These are phyloP conservation scores for Furcasterigmium furcatum DNA, from an alignment of 2,329 filamentous ascomycete genomes.

Conservation along the genomic window DNA sequence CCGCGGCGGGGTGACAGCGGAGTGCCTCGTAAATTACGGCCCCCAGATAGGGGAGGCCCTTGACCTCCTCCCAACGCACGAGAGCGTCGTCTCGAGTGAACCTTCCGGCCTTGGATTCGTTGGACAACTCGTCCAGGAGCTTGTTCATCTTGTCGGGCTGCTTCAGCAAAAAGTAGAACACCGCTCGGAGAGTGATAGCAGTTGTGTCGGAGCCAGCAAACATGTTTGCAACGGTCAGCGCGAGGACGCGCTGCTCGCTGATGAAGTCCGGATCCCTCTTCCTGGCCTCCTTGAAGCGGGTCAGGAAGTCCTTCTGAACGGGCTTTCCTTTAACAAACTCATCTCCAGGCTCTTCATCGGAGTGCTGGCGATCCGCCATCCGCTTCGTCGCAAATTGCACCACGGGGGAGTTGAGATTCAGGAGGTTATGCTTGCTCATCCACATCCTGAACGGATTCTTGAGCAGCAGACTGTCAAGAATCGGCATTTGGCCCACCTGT, in stretches of 20 bases:
- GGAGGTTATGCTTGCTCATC: conserved; percentile 2
- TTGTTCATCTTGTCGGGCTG: conserved; percentile 21
- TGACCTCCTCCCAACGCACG: conserved; percentile 2
- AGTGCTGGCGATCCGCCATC: conserved; percentile 5
- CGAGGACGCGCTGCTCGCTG: conserved; percentile 21
- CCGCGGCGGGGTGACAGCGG: conserved; percentile 1
- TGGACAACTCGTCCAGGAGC: conserved; percentile 3
- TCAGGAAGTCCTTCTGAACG: conserved; percentile 23
- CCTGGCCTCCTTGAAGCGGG: conserved; percentile 29
- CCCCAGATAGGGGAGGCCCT: conserved; percentile 1
- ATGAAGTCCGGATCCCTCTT: conserved; percentile 26
- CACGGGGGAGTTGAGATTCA: conserved; percentile 4
- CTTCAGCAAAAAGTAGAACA: conserved; percentile 34
- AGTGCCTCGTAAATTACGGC: conserved; percentile 3
- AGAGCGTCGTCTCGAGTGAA: background rate
- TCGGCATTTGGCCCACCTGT: conserved; percentile 18
- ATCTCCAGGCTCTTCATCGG: conserved; percentile 5
- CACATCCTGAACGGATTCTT: conserved; percentile 19
- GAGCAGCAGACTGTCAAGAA: conserved; percentile 20
- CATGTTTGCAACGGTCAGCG: conserved; percentile 18
- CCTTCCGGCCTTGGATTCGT: background rate
- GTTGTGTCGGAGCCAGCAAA: conserved; percentile 33
- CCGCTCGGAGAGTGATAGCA: conserved; percentile 27
- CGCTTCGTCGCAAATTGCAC: conserved; percentile 9
- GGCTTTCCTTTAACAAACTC: too few species aligned